Evolutionary conservation across 2,329 filamentous ascomycete species (phyloP), one percentile per base, ranked within the genome.

Genomic region (Aspergillus proliferans): DNA sequence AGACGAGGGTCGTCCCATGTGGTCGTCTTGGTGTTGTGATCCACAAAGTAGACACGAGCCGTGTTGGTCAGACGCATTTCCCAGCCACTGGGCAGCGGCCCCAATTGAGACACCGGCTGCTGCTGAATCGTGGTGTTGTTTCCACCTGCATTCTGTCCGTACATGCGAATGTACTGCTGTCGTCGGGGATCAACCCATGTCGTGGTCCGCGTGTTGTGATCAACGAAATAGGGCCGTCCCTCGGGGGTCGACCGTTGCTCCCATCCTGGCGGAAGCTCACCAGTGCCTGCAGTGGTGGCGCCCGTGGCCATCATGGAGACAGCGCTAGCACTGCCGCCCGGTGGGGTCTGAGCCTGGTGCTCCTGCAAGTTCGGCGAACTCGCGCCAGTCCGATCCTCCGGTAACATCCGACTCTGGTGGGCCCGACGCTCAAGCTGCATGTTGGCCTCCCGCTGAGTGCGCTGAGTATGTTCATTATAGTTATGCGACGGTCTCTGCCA

Each of bases 1-100:
- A 98, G 76, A 64, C 93, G 83, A 33, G 93, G 93, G 64, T 98
- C 93, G 65, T 98, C 93, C 93, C 93, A 98, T 1, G 93, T 98
- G 3, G 93, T 98, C 0, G 93, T 98, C 78, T 98, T 98, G 41
- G 93, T 98, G 74, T 98, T 98, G 75, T 98, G 93, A 64, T 98
- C 93, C 41, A 98, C 93, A 70, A 98, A 98, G 73, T 98, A 98
- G 14, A 98, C 93, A 51, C 93, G 82, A 24, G 93, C 93, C 12
- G 93, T 98, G 71, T 98, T 97, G 47, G 93, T 98, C 46, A 98
- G 83, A 52, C 93, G 88, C 93, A 98, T 98, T 77, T 98, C 93
- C 93, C 93, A 98, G 2, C 93, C 93, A 63, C 93, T 97, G 3
- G 93, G 93, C 43, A 98, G 73, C 22, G 93, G 93, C 3, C 93